Evolutionary conservation across 352 stramenopile species (phyloP), one percentile per base, ranked within the genome.

Genomic region (Globisporangium uncinulatum): DNA sequence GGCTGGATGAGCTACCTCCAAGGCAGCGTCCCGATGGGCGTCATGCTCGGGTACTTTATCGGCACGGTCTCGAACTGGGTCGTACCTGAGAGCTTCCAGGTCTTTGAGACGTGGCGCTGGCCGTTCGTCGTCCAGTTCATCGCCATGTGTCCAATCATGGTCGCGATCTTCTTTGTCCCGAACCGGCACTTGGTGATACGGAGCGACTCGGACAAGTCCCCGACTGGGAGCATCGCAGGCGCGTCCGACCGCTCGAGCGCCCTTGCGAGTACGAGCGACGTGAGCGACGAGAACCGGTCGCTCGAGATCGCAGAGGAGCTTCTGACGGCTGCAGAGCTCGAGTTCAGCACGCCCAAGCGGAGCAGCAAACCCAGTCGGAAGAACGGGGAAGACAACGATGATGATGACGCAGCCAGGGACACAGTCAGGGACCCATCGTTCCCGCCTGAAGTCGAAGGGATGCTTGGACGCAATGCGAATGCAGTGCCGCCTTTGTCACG

Each of bases 1-100:
- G 77, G 77, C 7, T 94, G 84, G 81, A 92, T 94, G 82, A 92
- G 79, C 57, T 94, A 90, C 36, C 59, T 94, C 19, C 84, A 94
- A 57, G 84, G 79, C 39, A 90, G 78, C 21, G 80, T 91, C 19
- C 81, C 84, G 31, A 86, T 94, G 70, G 84, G 84, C 50, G 79
- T 94, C 63, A 94, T 90, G 81, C 71, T 94, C 54, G 84, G 84
- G 17, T 94, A 94, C 56, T 89, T 94, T 51, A 74, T 81, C 17
- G 84, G 84, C 45, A 90, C 79, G 0, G 79, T 94, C 2, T 86
- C 77, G 50, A 92, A 92, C 53, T 92, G 82, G 82, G 59, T 94
- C 52, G 79, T 88, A 17, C 74, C 75, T 1, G 79, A 89, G 62
- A 80, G 65, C 54, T 86, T 81, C 54, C 65, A 73, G 43, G 61